phyloP scores from a whole-genome alignment of 2,329 filamentous ascomycete genomes.

The Pseudogymnoascus sp. region DNA sequence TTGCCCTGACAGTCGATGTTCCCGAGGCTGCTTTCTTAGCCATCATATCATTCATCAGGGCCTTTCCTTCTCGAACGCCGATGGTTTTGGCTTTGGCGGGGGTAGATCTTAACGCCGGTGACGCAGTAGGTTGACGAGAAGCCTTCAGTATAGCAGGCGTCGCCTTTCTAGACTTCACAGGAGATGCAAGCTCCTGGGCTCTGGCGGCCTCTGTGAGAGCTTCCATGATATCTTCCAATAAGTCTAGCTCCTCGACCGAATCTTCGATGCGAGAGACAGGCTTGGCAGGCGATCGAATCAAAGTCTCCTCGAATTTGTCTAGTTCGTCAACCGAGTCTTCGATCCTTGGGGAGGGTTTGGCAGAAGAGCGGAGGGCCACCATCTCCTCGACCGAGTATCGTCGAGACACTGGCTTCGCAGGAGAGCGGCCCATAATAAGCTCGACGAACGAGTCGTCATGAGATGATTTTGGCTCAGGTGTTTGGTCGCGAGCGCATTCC shows the following conservation, averaged over 20 bases:
- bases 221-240: slow-evolving; percentile 54
- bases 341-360: slow-evolving; percentile 34
- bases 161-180: slow-evolving; percentile 14
- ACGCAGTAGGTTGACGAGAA: not conserved
- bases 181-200: slow-evolving; percentile 19
- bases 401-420: not conserved
- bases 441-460: slow-evolving; percentile 30
- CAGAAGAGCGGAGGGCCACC: slow-evolving; percentile 21
- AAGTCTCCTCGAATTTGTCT: slow-evolving; percentile 35
- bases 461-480: not conserved
- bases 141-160: not conserved
- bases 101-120: not conserved
- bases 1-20: not conserved
- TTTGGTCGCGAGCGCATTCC: not conserved
- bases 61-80: slow-evolving; percentile 1
- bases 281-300: slow-evolving; percentile 27
- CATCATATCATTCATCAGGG: slow-evolving; percentile 1
- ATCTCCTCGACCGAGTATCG: slow-evolving; percentile 23
- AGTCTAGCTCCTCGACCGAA: slow-evolving; percentile 54
- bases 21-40: slow-evolving; percentile 6
- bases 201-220: slow-evolving; percentile 23
- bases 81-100: not conserved
- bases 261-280: slow-evolving; percentile 48
- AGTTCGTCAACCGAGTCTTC: slow-evolving; percentile 53
- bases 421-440: slow-evolving; percentile 27